phyloP scores from a whole-genome alignment of 106 monocot genomes.

The Dioscorea dumetorum region DNA sequence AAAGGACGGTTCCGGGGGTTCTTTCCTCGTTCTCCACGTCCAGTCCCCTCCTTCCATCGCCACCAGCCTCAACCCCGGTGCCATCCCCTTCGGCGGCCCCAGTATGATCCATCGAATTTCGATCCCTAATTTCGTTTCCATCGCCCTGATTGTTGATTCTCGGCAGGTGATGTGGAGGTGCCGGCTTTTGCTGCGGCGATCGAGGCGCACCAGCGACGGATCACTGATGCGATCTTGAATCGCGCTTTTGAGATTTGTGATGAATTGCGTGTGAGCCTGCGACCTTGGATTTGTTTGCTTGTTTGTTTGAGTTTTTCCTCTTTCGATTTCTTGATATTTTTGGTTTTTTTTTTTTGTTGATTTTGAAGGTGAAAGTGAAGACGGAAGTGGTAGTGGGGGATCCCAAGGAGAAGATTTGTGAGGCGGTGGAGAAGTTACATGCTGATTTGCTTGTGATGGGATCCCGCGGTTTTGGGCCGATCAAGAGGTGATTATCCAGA shows the following conservation, averaged over 20 bases:
- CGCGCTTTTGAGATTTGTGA: slow-evolving; percentile 77
- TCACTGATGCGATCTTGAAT: slow-evolving; percentile 72
- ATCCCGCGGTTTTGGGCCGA: slow-evolving; percentile 64
- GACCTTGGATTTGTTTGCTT: background rate
- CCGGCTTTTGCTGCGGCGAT: slow-evolving; percentile 88
- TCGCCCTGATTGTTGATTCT: background rate
- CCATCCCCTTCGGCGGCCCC: slow-evolving; percentile 94
- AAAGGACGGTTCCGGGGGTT: slow-evolving; percentile 20
- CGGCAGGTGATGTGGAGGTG: slow-evolving; percentile 65
- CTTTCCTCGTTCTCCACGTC: slow-evolving; percentile 74
- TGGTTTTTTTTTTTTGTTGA: background rate
- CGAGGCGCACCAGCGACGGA: slow-evolving; percentile 85
- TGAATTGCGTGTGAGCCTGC: slow-evolving; percentile 49
- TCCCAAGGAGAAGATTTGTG: slow-evolving; percentile 79
- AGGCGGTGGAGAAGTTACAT: slow-evolving; percentile 26
- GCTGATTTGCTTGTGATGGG: slow-evolving; percentile 92
- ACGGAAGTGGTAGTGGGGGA: slow-evolving; percentile 74
- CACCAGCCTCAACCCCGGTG: slow-evolving; percentile 66
- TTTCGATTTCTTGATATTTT: background rate
- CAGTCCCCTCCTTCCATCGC: slow-evolving; percentile 77
- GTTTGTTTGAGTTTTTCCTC: background rate
- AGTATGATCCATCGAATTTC: slow-evolving; percentile 23
- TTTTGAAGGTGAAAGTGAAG: slow-evolving; percentile 48
- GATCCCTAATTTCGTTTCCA: background rate
- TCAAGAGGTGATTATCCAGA: slow-evolving; percentile 51